Evolutionary conservation across 345 rosid genomes (phyloP), one percentile per base, ranked within the genome.

Genomic region (Salix viminalis): DNA sequence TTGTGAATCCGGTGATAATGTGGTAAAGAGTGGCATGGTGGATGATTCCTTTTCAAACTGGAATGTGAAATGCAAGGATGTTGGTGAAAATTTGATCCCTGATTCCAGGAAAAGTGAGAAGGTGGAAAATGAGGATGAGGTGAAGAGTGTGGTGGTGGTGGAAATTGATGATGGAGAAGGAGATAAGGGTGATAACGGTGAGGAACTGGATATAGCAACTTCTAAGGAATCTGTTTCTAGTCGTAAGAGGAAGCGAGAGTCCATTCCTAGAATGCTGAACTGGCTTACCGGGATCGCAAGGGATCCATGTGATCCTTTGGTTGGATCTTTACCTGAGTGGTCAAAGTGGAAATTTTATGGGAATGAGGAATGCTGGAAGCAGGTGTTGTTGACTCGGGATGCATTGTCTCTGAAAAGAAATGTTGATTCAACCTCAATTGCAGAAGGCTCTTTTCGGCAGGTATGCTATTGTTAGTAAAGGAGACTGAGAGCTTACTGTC

Each of bases 321-420:
- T 90, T 77, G 87, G 74, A 73, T 46, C 79, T 52, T 77, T 93
- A 79, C 98, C 97, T 0, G 97, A 91, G 61, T 83, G 80, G 66
- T 84, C 96, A 28, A 86, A 88, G 61, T 96, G 97, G 99, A 89
- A 72, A 11, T 80, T 81, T 74, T 87, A 77, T 81, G 91, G 88
- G 70, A 85, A 72, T 70, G 91, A 84, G 34, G 89, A 88, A 79
- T 75, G 84, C 11, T 91, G 99, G 99, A 93, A 85, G 86, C 94
- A 88, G 84, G 85, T 86, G 69, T 85, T 96, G 75, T 74, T 82
- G 81, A 87, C 82, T 82, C 85, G 98, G 28, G 94, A 91, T 37
- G 81, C 85, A 16, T 69, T 77, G 41, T 75, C 85, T 72, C 50
- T 42, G 65, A 86, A 82, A 84, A 79, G 85, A 50, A 71, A 67